phyloP scores from a whole-genome alignment of 148 eudicot species.

The Polygonum aviculare region DNA sequence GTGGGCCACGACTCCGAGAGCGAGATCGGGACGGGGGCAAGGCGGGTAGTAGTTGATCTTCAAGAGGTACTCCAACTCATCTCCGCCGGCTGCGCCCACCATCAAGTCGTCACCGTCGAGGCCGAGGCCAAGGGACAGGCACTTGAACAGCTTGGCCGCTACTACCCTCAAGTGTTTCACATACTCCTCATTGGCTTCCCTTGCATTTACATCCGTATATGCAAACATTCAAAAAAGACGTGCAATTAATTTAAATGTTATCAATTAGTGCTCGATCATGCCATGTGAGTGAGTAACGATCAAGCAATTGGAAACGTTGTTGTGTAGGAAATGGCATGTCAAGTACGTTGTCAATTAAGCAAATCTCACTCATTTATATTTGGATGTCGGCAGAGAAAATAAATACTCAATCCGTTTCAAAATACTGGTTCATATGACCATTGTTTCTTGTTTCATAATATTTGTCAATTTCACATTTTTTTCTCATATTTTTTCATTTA shows the following conservation, averaged over 20 bases:
- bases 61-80: constrained; percentile 27
- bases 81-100: constrained; percentile 26
- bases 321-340: neutral
- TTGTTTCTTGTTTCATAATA: too few species aligned
- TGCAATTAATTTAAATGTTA: too few species aligned
- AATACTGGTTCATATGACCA: too few species aligned
- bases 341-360: neutral
- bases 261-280: neutral
- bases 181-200: constrained; percentile 32
- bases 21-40: constrained; percentile 49
- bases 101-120: constrained; percentile 24
- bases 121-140: constrained; percentile 35
- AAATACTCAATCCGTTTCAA: too few species aligned
- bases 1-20: constrained; percentile 46
- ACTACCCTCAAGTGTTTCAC: constrained; percentile 19
- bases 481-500: too few species aligned
- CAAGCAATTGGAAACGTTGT: too few species aligned
- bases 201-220: neutral
- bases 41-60: constrained; percentile 53
- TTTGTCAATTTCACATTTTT: too few species aligned
- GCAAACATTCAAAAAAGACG: too few species aligned
- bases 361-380: neutral
- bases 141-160: constrained; percentile 24
- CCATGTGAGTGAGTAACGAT: neutral
- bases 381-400: too few species aligned